A percentile compares a stretch with the other conserved stretches of the same genome.
Conservation (phyloP, 148 eudicot species). For the Cornus suecica region DNA sequence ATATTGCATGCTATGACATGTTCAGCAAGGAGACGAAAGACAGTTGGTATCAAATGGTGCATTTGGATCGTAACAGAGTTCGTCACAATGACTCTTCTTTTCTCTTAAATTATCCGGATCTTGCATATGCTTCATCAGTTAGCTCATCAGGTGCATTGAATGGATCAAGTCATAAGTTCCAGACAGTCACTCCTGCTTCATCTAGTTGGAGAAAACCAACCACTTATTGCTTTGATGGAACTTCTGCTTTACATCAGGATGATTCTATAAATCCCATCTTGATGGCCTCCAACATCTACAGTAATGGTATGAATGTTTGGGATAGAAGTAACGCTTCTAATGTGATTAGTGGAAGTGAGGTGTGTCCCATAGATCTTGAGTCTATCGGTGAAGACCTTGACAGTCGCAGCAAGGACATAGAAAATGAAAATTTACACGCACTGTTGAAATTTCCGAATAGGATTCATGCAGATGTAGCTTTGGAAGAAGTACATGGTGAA, state of each 20-base stretch:
- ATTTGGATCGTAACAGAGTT: slow-evolving; percentile 54
- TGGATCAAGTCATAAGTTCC: slow-evolving; percentile 6
- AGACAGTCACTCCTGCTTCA: not conserved
- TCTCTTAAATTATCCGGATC: slow-evolving; percentile 21
- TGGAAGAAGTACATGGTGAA: not conserved
- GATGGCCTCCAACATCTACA: slow-evolving; percentile 7
- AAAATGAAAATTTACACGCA: slow-evolving; percentile 14
- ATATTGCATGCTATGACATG: slow-evolving; percentile 7
- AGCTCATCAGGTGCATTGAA: slow-evolving; percentile 19
- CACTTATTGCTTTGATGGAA: not conserved
- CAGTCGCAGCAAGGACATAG: slow-evolving; percentile 9
- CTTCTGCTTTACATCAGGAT: slow-evolving; percentile 10
- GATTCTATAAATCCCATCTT: slow-evolving; percentile 7
- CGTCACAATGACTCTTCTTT: slow-evolving; percentile 33
- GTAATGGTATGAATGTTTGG: not conserved
- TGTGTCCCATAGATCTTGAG: slow-evolving; percentile 27
- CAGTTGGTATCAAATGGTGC: slow-evolving; percentile 1
- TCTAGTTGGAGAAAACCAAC: slow-evolving; percentile 15
- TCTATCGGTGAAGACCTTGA: slow-evolving; percentile 23
- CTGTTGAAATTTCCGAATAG: slow-evolving; percentile 1
- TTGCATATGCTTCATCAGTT: slow-evolving; percentile 21
- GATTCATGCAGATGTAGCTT: not conserved
- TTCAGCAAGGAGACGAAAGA: slow-evolving; percentile 10
- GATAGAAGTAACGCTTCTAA: slow-evolving; percentile 5
- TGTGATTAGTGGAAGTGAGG: slow-evolving; percentile 12